Percentiles rank a stretch among this genome's conserved stretches.
Conservation (phyloP, 179 eudicot species). For the Spergularia azorica region DNA sequence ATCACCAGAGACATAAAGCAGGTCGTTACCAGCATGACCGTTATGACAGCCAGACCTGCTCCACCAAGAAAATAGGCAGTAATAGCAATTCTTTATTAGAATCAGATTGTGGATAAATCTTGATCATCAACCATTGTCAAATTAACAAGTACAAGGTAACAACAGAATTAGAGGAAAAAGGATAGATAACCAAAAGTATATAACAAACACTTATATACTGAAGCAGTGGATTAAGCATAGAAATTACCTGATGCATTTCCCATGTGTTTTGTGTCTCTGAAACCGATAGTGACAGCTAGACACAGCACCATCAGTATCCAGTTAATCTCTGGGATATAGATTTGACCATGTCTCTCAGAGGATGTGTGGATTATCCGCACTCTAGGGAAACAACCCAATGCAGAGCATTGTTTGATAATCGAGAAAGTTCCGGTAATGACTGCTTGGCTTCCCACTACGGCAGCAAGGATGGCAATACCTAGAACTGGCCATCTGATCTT, state of each 20-base stretch:
- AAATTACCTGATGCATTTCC: constrained; percentile 50
- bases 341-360: constrained; percentile 44
- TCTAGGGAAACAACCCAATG: constrained; percentile 50
- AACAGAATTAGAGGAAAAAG: not conserved
- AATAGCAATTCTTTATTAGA: too few relatives aligned
- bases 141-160: not conserved
- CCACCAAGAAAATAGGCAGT: not conserved
- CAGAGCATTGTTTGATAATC: constrained; percentile 53
- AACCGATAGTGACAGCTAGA: constrained; percentile 49
- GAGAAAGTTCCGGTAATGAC: constrained; percentile 53
- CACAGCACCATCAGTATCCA: constrained; percentile 48
- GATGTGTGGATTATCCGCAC: constrained; percentile 50
- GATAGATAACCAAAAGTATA: not conserved
- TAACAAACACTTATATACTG: not conserved
- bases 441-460: constrained; percentile 58
- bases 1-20: constrained; percentile 85
- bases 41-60: constrained; percentile 76
- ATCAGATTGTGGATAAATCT: too few relatives aligned
- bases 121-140: too few relatives aligned
- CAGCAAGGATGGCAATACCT: constrained; percentile 49
- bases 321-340: constrained; percentile 51
- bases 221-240: not conserved
- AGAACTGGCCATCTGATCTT: constrained; percentile 51
- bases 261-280: constrained; percentile 50
- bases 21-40: constrained; percentile 79